phyloP scores from a whole-genome alignment of 1,284 basidiomycete species.

The Boletus semigastroideus region DNA sequence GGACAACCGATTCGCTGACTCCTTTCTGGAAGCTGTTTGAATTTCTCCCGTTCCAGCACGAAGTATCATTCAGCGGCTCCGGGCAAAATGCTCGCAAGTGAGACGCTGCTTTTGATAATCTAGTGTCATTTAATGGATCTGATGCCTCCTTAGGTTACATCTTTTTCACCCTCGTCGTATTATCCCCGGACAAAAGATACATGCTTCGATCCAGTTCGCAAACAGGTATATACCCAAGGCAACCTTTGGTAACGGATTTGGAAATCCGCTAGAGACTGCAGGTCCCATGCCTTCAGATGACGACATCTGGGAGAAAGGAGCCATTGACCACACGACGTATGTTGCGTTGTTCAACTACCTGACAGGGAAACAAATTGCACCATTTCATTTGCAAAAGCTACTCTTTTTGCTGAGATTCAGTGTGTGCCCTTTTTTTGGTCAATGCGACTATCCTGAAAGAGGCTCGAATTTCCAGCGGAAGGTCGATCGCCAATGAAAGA shows the following conservation, averaged over 20 bases:
- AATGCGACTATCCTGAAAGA: not conserved
- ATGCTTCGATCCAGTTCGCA: slow-evolving; percentile 3
- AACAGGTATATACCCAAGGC: slow-evolving; percentile 10
- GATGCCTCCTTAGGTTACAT: slow-evolving; percentile 1
- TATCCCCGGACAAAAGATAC: slow-evolving; percentile 10
- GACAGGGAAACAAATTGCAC: slow-evolving; percentile 2
- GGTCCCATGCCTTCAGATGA: slow-evolving; percentile 7
- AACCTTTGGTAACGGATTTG: slow-evolving; percentile 9
- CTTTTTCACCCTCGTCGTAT: slow-evolving; percentile 6
- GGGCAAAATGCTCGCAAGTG: slow-evolving; percentile 6
- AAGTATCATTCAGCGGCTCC: slow-evolving; percentile 5
- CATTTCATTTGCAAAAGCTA: slow-evolving; percentile 7
- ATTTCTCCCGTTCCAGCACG: slow-evolving; percentile 3
- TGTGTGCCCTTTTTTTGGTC: not conserved
- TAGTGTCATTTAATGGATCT: not conserved
- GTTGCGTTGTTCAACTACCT: slow-evolving; percentile 6
- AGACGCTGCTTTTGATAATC: not conserved
- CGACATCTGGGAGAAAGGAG: slow-evolving; percentile 8
- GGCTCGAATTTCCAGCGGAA: slow-evolving; percentile 1
- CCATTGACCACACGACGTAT: slow-evolving; percentile 3
- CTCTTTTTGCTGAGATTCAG: slow-evolving; percentile 9
- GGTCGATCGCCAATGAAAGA: slow-evolving; percentile 2
- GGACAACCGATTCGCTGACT: slow-evolving; percentile 4
- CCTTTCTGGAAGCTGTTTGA: slow-evolving; percentile 2
- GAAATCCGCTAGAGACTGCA: slow-evolving; percentile 6